Conservation (phyloP, 2,329 filamentous ascomycete species). For the Gaeumannomyces tritici region DNA sequence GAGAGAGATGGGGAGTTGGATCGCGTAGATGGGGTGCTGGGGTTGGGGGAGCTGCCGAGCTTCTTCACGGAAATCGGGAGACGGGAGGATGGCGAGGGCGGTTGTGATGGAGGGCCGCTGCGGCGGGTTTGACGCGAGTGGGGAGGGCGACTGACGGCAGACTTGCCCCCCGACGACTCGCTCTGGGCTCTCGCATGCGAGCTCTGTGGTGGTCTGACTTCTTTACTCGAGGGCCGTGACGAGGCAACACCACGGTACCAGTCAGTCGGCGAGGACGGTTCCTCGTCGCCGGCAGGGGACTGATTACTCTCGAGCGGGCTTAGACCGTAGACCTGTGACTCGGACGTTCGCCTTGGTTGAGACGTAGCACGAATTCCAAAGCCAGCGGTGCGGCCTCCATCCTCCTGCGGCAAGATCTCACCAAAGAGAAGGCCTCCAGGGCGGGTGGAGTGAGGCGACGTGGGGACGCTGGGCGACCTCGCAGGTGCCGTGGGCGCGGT, state of each 20-base stretch:
- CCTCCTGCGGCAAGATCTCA: constrained; percentile 56
- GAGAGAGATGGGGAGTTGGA: constrained; percentile 44
- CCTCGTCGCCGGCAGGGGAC: constrained; percentile 42
- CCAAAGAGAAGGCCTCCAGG: constrained; percentile 59
- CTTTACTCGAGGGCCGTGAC: constrained; percentile 11
- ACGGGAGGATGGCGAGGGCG: constrained; percentile 22
- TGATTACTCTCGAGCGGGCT: constrained; percentile 34
- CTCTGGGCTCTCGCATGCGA: constrained; percentile 47
- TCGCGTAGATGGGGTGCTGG: constrained; percentile 42
- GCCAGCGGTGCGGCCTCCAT: constrained; percentile 40
- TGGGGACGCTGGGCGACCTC: constrained; percentile 16
- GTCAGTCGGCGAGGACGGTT: constrained; percentile 56
- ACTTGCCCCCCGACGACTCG: constrained; percentile 31
- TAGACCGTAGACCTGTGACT: constrained; percentile 54
- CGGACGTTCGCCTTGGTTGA: constrained; percentile 55
- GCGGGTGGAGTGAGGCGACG: constrained; percentile 23
- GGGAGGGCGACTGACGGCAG: not conserved
- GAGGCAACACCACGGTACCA: constrained; percentile 44
- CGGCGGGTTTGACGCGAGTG: constrained; percentile 1
- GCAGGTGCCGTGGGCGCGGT: constrained; percentile 30
- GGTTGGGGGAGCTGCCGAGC: constrained; percentile 31
- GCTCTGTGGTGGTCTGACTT: constrained; percentile 16
- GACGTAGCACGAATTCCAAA: constrained; percentile 47
- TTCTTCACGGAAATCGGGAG: constrained; percentile 28
- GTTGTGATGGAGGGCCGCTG: constrained; percentile 7